Conservation (phyloP, 2,329 filamentous ascomycete genomes). For the Leptographium galeiforme region DNA sequence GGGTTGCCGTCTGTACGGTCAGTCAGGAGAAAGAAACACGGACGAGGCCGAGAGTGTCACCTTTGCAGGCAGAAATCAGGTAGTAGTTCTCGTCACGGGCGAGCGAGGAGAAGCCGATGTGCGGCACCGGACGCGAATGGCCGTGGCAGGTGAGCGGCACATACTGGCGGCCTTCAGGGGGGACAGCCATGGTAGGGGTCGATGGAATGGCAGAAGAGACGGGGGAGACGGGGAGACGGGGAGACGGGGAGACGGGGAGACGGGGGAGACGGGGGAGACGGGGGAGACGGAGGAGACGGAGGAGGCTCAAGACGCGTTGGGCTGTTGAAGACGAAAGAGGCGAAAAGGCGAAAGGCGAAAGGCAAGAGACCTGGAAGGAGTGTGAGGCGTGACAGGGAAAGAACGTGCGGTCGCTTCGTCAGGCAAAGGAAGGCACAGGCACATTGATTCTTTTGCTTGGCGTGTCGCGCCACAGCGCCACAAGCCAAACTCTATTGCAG, state of each 20-base stretch:
- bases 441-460: neutral
- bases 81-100: slow-evolving; percentile 79
- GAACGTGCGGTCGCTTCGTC: neutral
- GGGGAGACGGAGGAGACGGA: neutral
- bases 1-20: slow-evolving; percentile 71
- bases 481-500: neutral
- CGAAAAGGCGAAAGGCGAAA: neutral
- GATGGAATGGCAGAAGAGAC: neutral
- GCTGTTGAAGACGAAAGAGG: neutral
- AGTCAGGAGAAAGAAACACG: neutral
- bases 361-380: neutral
- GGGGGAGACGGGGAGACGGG: too few relatives aligned
- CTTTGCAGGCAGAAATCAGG: slow-evolving; percentile 86
- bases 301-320: neutral
- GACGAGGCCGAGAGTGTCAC: slow-evolving; percentile 23
- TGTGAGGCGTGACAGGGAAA: neutral
- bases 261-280: too few relatives aligned
- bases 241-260: too few relatives aligned
- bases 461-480: neutral
- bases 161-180: slow-evolving; percentile 36
- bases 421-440: neutral
- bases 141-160: slow-evolving; percentile 90
- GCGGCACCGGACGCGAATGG: slow-evolving; percentile 82
- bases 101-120: slow-evolving; percentile 77
- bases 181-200: slow-evolving; percentile 15